A percentile compares a stretch with the other conserved stretches of the same genome.
Conservation (phyloP, 257 asterid genomes). For the Parsonsia alboflavescens region DNA sequence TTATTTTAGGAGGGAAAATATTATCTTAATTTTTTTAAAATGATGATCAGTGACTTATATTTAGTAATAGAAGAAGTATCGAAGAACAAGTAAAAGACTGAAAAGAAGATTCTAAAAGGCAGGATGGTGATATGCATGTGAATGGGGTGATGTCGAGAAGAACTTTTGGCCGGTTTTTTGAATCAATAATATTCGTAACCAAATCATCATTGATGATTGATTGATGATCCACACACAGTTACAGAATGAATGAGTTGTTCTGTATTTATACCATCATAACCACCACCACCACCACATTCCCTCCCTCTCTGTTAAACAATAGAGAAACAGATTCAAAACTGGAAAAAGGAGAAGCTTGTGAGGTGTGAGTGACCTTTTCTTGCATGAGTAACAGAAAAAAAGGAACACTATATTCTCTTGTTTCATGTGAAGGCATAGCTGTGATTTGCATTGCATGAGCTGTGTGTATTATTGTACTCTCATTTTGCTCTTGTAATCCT, state of each 20-base stretch:
- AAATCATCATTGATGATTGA: neutral
- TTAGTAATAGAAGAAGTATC: no score
- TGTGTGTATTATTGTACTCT: neutral
- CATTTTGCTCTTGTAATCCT: neutral
- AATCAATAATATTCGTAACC: neutral
- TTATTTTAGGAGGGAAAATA: no score
- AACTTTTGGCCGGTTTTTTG: neutral
- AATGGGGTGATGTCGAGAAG: neutral
- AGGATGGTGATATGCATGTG: neutral
- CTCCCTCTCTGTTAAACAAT: neutral
- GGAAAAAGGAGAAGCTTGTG: slow-evolving; percentile 1
- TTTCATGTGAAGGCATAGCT: slow-evolving; percentile 20
- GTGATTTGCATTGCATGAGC: slow-evolving; percentile 9
- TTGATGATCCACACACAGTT: slow-evolving; percentile 1
- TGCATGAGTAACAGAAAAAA: neutral
- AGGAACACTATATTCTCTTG: neutral
- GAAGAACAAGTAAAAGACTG: neutral
- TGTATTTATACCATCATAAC: neutral
- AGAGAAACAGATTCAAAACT: neutral
- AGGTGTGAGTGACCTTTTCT: slow-evolving; percentile 3
- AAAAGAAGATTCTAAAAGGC: neutral
- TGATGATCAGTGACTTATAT: no score
- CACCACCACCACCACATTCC: neutral
- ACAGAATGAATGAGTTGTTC: neutral
- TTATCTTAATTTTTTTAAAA: no score